These are phyloP conservation scores for Choiromyces venosus DNA, from an alignment of 495 filamentous ascomycete species.

Conservation along the genomic window DNA sequence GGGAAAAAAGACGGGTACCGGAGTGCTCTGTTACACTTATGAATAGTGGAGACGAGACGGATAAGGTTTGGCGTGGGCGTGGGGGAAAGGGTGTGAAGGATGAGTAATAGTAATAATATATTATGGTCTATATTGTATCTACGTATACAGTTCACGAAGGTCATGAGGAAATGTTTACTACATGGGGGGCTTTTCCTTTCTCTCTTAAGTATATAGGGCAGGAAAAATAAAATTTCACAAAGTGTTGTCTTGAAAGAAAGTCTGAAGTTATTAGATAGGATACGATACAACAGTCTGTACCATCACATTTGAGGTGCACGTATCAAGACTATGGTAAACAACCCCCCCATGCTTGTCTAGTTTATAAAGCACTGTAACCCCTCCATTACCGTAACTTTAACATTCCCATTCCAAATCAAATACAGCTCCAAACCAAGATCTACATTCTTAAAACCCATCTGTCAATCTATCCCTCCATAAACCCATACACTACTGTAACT, in stretches of 20 bases:
- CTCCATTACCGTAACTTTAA: too few relatives aligned
- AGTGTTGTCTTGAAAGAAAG: too few relatives aligned
- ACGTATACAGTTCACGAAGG: not conserved
- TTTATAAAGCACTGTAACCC: too few relatives aligned
- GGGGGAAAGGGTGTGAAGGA: not conserved
- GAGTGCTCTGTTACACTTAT: slow-evolving; percentile 26
- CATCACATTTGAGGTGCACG: not conserved
- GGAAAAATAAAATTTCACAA: not conserved
- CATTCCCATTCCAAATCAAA: not conserved
- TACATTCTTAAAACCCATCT: too few relatives aligned
- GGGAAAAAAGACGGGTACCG: slow-evolving; percentile 6
- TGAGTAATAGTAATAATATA: not conserved
- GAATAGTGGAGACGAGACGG: not conserved
- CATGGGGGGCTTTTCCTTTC: not conserved
- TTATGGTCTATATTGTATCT: not conserved
- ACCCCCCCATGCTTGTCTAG: too few relatives aligned
- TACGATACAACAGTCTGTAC: not conserved
- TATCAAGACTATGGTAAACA: not conserved
- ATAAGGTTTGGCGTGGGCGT: not conserved
- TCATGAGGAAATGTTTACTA: not conserved
- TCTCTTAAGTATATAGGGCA: not conserved
- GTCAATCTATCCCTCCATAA: too few relatives aligned
- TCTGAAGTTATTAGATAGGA: too few relatives aligned
- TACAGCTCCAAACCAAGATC: too few relatives aligned
- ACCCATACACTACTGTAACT: too few relatives aligned